Percentiles rank a stretch among this genome's conserved stretches.
Conservation (phyloP, 176 grass and related monocot genomes). For the Cenchrus americanus region DNA sequence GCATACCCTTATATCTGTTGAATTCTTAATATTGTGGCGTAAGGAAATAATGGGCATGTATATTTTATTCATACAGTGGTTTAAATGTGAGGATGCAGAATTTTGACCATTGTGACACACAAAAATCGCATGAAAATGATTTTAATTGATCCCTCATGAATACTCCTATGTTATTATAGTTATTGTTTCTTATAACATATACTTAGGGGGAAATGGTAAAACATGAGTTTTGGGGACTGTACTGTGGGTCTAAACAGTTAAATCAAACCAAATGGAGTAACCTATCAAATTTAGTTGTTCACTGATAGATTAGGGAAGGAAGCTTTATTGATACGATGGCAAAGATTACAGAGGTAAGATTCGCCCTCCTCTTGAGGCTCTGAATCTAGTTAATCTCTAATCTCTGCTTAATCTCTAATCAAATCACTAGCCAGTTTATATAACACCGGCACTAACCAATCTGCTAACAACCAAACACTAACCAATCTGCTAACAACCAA, state of each 20-base stretch:
- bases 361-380: no score
- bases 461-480: no score
- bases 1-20: conserved; percentile 26
- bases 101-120: not conserved
- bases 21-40: conserved; percentile 6
- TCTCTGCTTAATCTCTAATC: no score
- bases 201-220: not conserved
- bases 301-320: no score
- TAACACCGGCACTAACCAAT: no score
- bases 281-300: not conserved
- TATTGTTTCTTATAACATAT: not conserved
- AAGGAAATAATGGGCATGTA: not conserved
- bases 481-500: no score
- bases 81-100: not conserved
- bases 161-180: not conserved
- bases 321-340: no score
- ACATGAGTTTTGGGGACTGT: not conserved
- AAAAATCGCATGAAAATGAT: not conserved
- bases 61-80: conserved; percentile 20
- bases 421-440: no score
- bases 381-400: no score
- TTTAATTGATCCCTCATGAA: not conserved
- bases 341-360: no score
- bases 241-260: not conserved
- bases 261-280: not conserved